Base-by-base conservation (phyloP, 2,329 filamentous ascomycete genomes). In the Cytospora mali region DNA sequence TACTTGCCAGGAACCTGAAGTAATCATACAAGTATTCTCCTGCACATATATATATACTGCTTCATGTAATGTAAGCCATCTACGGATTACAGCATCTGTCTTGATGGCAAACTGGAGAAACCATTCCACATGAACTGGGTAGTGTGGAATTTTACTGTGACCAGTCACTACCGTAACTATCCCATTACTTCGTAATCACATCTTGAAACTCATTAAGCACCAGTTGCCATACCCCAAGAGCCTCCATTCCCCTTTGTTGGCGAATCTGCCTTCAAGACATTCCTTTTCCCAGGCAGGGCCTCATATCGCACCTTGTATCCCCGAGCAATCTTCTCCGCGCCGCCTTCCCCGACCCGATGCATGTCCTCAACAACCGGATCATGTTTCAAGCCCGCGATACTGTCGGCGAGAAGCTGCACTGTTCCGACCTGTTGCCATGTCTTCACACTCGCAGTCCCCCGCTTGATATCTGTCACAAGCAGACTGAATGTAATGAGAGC, bases 211-310 rank as follows among this genome's bases (percentile, higher is more conserved):
- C n/a, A n/a, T n/a, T n/a, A n/a, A n/a, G n/a, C n/a, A n/a, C n/a
- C n/a, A n/a, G 18, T 3, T 18, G 6, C 39, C 18, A 42, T 16
- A 6, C 39, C 7, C 1, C 39, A 9, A 11, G n/a, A 23, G 39
- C 13, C n/a, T 46, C 21, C 62, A 5, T 28, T 28, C 7, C 14
- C 21, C 9, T 61, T 56, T 21, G 10, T 4, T 60, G 39, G 6
- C 11, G 23, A 31, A 16, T 69, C 74, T 4, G 67, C 66, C 48
- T 75, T 75, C 64, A 66, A 79, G 4, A 71, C 71, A 66, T 75
- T 71, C 68, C 74, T 78, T 65, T 78, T 78, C 72, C 39, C 39
- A 6, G n/a, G 39, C 6, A 23, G 39, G 11, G 39, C n/a, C n/a
- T 46, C n/a, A 16, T 46, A 46, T 9, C 39, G 39, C n/a, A 46